Evolutionary conservation across 768 basidiomycete genomes (phyloP).

Genomic region (Russula dissimulans): DNA sequence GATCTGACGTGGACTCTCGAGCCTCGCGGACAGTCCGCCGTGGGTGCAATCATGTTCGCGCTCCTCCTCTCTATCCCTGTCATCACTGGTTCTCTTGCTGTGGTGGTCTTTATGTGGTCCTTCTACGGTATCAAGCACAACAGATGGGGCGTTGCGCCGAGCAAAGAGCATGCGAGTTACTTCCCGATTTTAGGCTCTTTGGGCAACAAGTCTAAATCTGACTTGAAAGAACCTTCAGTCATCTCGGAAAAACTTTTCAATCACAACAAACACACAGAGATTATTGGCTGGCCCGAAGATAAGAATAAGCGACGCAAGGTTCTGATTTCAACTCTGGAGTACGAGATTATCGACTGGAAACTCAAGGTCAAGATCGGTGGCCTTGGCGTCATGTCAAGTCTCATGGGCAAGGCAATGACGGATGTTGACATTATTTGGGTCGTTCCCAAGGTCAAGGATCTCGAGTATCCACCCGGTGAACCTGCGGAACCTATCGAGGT

Average conservation of each 20-base stretch:
- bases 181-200: conserved; percentile 76
- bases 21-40: conserved; percentile 72
- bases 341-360: conserved; percentile 97
- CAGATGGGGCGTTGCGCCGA: conserved; percentile 76
- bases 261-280: conserved; percentile 43
- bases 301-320: conserved; percentile 86
- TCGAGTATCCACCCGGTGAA: conserved; percentile 88
- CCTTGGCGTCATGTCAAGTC: conserved; percentile 92
- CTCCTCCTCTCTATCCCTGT: conserved; percentile 74
- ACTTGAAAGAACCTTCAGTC: conserved; percentile 53
- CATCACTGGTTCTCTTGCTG: conserved; percentile 76
- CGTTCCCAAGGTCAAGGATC: conserved; percentile 87
- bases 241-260: conserved; percentile 67
- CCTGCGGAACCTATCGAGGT: conserved; percentile 92
- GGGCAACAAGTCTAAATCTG: conserved; percentile 57
- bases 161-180: conserved; percentile 64
- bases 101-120: conserved; percentile 84
- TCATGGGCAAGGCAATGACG: conserved; percentile 98
- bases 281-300: conserved; percentile 96
- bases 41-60: conserved; percentile 84
- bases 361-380: conserved; percentile 97
- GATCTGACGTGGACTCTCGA: conserved; percentile 68
- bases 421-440: conserved; percentile 95
- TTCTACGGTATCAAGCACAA: conserved; percentile 97
- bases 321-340: conserved; percentile 86